phyloP scores from a whole-genome alignment of 2,329 filamentous ascomycete genomes.

The Zymoseptoria crescenta region DNA sequence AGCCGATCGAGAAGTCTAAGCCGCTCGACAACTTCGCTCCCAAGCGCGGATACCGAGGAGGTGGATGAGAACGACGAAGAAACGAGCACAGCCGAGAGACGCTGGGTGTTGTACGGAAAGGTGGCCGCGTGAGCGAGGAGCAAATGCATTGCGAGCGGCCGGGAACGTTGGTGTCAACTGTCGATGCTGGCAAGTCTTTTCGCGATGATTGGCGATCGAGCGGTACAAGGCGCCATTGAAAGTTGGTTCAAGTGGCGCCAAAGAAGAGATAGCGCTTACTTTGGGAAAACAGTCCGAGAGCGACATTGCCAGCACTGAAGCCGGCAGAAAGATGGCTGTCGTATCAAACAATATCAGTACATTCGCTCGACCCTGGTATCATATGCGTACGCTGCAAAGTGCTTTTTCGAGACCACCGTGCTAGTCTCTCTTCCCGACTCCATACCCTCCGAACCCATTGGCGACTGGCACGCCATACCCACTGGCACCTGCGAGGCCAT shows the following conservation, averaged over 20 bases:
- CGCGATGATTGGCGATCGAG: too few species aligned
- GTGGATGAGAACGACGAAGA: too few species aligned
- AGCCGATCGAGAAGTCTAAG: too few species aligned
- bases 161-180: too few species aligned
- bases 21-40: too few species aligned
- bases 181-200: too few species aligned
- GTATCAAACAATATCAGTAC: not conserved
- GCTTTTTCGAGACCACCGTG: not conserved
- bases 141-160: too few species aligned
- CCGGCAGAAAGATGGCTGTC: not conserved
- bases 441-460: slow-evolving; percentile 23
- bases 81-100: too few species aligned
- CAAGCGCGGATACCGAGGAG: too few species aligned
- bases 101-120: too few species aligned
- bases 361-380: not conserved
- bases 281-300: not conserved
- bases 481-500: slow-evolving; percentile 35
- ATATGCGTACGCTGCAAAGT: not conserved
- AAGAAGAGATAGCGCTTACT: too few species aligned
- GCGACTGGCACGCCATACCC: slow-evolving; percentile 26
- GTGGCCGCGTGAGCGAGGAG: too few species aligned
- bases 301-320: not conserved
- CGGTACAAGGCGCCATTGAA: not conserved
- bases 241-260: not conserved
- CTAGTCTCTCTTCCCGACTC: slow-evolving; percentile 38